Evolutionary conservation across 495 filamentous ascomycete genomes (phyloP).

Genomic region (Amphirosellinia nigrospora): DNA sequence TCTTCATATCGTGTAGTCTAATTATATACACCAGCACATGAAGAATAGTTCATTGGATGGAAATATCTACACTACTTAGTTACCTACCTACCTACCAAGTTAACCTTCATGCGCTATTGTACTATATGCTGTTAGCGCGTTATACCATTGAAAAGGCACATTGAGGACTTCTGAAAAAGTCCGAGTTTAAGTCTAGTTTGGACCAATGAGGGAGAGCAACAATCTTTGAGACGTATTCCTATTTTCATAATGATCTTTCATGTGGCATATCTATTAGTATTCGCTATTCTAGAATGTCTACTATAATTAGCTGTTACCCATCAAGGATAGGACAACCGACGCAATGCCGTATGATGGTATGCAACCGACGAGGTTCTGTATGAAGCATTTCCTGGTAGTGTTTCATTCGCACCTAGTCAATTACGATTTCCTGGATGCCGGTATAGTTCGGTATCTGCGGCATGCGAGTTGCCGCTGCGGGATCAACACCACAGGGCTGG

Average conservation of each 20-base stretch:
- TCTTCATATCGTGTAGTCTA: constrained; percentile 4
- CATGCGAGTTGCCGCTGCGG: constrained; percentile 20
- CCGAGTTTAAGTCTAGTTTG: neutral
- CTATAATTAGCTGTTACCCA: neutral
- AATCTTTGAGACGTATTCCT: neutral
- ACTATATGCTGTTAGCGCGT: neutral
- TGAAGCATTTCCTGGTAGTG: neutral
- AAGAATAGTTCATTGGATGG: neutral
- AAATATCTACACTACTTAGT: no score
- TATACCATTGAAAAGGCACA: neutral
- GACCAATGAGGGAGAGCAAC: neutral
- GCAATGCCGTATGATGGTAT: constrained; percentile 6
- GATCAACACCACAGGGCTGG: constrained; percentile 6
- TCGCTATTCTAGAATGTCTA: neutral
- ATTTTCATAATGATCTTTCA: neutral
- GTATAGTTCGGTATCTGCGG: constrained; percentile 5
- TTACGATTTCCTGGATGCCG: constrained; percentile 3
- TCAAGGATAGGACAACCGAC: neutral
- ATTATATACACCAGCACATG: neutral
- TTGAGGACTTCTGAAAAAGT: neutral
- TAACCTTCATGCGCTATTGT: neutral
- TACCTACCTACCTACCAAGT: no score
- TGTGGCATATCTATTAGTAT: neutral
- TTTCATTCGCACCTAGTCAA: constrained; percentile 11
- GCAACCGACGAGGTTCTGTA: neutral